Evolutionary conservation across 1,284 basidiomycete genomes (phyloP).

Genomic region (Sphagnurus paluster): DNA sequence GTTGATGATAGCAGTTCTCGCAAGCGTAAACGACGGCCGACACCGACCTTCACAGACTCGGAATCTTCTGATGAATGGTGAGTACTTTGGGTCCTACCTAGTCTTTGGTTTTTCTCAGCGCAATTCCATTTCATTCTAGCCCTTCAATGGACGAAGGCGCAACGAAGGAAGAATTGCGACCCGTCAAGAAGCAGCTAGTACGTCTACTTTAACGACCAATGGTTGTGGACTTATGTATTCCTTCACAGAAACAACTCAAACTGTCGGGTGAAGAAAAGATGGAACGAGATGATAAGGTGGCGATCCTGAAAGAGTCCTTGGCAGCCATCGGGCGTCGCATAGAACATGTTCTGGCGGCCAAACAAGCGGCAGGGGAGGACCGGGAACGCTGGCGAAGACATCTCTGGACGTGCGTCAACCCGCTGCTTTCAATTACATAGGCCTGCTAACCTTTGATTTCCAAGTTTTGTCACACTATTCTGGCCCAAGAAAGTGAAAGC

Average conservation of each 20-base stretch:
- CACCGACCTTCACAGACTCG: slow-evolving; percentile 90
- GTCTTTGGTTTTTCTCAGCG: background rate
- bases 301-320: slow-evolving; percentile 93
- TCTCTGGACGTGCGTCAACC: slow-evolving; percentile 84
- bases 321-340: slow-evolving; percentile 94
- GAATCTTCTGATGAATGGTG: slow-evolving; percentile 87
- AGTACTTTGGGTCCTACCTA: slow-evolving; percentile 26
- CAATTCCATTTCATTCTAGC: slow-evolving; percentile 36
- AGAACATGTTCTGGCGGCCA: slow-evolving; percentile 78
- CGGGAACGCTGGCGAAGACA: slow-evolving; percentile 88
- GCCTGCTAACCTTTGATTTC: slow-evolving; percentile 16
- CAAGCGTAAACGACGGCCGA: slow-evolving; percentile 85
- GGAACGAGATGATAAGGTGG: slow-evolving; percentile 92
- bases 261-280: slow-evolving; percentile 90
- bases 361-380: slow-evolving; percentile 77
- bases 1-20: slow-evolving; percentile 67
- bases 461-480: slow-evolving; percentile 89
- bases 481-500: slow-evolving; percentile 98
- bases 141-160: slow-evolving; percentile 95
- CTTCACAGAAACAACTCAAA: slow-evolving; percentile 85
- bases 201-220: slow-evolving; percentile 28
- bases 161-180: slow-evolving; percentile 95
- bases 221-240: slow-evolving; percentile 6
- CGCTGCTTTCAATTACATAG: slow-evolving; percentile 1
- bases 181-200: slow-evolving; percentile 95